Base-by-base conservation (phyloP, 768 basidiomycete genomes). In the Tricholoma hemisulphureum region DNA sequence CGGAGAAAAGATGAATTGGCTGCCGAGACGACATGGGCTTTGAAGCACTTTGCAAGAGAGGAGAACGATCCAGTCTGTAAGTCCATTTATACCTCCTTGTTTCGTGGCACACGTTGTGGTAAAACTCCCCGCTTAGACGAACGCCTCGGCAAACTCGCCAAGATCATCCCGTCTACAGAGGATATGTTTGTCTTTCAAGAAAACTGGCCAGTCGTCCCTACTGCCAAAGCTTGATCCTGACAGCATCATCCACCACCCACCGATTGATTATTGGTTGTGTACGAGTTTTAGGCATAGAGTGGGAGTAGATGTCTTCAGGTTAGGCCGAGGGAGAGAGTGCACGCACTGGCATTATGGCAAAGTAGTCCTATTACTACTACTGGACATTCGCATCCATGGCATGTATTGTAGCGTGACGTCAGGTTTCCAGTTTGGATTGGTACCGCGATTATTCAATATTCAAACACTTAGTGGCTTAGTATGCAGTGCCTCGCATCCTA, bases 1-100 rank as follows among this genome's bases (percentile, higher is more conserved):
- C 80, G 83, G 72, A 79, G 96, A 60, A 88, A 85, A 65, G 91
- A 95, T 60, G 96, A 98, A 71, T 63, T 66, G 7, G 85, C 88
- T 0, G 85, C 80, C n/a, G 87, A 84, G 1, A 84, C 80, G 9
- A 75, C 80, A 0, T 96, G 94, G 93, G 67, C 80, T 57, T 71
- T 92, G 59, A 88, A 85, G 71, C 89, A 94, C 65, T 98, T 98
- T 66, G 74, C 73, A 31, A 82, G 84, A 63, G 74, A 88, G 26
- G 86, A 85, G 9, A 79, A 75, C 37, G 93, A 97, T 68, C 80
- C 87, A 13, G 75, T 83, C 23, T 97, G 91, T 89, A 65, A 68
- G 87, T 79, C 49, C 28, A 45, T 23, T 48, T 53, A 48, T 35
- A 41, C 20, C 18, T 35, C 52, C 13, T 2, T 26, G 24, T n/a